Conservation (phyloP, 768 basidiomycete genomes). For the Suillus alpinus region DNA sequence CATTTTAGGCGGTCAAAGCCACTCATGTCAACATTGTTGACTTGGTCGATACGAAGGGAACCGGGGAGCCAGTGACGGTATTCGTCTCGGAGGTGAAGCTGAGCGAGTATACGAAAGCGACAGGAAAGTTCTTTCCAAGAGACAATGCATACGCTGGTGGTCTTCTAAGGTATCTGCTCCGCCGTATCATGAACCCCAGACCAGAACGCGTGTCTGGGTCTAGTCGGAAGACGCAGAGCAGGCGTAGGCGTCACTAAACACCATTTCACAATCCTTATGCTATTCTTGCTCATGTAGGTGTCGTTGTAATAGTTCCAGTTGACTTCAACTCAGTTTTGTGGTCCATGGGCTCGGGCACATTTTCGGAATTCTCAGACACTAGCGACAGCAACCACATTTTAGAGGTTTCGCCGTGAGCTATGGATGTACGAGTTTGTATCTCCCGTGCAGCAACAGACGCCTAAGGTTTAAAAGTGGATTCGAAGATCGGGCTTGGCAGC, state of each 20-base stretch:
- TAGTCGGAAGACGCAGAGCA: not conserved
- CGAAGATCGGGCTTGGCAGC: not conserved
- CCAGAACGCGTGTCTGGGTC: not conserved
- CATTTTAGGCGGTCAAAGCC: slow-evolving; percentile 18
- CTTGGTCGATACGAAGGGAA: slow-evolving; percentile 19
- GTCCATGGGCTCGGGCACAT: not conserved
- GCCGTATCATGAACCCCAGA: slow-evolving; percentile 19
- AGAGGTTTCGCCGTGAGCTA: not conserved
- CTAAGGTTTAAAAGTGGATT: not conserved
- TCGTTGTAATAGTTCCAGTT: not conserved
- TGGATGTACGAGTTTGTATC: not conserved
- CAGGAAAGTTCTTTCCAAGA: slow-evolving; percentile 25
- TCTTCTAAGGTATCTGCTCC: slow-evolving; percentile 26
- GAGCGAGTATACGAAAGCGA: slow-evolving; percentile 18
- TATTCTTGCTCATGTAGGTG: not conserved
- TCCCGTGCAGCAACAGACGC: not conserved
- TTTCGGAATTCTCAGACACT: not conserved
- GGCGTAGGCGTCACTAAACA: not conserved
- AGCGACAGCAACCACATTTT: not conserved
- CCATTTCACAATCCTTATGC: not conserved
- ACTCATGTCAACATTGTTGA: slow-evolving; percentile 32
- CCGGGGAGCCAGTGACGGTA: slow-evolving; percentile 11
- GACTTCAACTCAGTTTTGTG: not conserved
- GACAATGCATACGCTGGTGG: slow-evolving; percentile 26
- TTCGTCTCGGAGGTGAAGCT: slow-evolving; percentile 23